Base-by-base conservation (phyloP, 1,139 yeast genomes). In the Williopsis jadinii region DNA sequence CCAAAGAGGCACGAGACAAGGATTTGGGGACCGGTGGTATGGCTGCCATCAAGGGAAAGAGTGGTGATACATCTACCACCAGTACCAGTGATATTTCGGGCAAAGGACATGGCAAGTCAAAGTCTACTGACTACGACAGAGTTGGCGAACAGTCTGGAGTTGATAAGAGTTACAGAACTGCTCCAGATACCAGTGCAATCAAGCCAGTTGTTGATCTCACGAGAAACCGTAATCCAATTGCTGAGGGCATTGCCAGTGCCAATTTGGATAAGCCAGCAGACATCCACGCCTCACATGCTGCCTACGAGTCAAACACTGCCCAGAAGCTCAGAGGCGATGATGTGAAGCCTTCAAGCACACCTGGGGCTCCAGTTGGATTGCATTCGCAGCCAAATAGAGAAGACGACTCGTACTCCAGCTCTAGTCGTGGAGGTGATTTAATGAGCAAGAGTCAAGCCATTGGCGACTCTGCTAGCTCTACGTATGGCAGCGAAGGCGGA, bases 171-270 rank as follows among this genome's bases (percentile, higher is more conserved):
- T 15, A 29, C 36, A 28, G 35, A 30, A 19, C 30, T 32, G 36
- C 13, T 3, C 8, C 12, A 9, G 11, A 12, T 6, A 13, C 13
- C 12, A 5, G 15, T 31, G 33, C 5, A n/a, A n/a, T 31, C 8
- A 10, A 12, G 24, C 38, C 45, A 2, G 35, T 14, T 30, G 44
- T 41, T 36, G 45, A 44, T 34, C 40, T 42, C 15, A 19, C 27
- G 14, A 41, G 38, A 19, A 46, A 46, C 39, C 41, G 44, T 29
- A 44, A 46, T 26, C 49, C 49, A 28, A 44, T 46, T 38, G 39
- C 47, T 28, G 44, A 41, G 28, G 46, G 45, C 2, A 11, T 24
- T n/a, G 35, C 31, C 3, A 26, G 36, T 33, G 40, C 28, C 9
- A 8, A 26, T 12, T 10, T 32, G 24, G n/a, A n/a, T 30, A 34